These are phyloP conservation scores for Boletus vinaceobasis DNA, from an alignment of 768 basidiomycete genomes.

Conservation along the genomic window DNA sequence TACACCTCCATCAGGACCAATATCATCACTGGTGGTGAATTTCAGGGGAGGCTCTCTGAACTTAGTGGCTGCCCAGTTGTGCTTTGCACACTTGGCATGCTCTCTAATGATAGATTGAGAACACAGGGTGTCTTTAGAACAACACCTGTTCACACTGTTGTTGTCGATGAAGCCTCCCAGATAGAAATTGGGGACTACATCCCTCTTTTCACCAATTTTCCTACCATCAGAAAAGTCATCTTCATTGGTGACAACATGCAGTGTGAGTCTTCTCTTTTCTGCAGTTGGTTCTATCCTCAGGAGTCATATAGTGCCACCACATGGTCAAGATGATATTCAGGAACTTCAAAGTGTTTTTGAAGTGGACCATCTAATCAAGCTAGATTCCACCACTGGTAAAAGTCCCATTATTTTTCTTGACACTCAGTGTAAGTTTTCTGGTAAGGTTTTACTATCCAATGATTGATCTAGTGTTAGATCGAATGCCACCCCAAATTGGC, in stretches of 20 bases:
- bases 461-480: constrained; percentile 44
- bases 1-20: constrained; percentile 49
- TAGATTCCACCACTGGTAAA: constrained; percentile 18
- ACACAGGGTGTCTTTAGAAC: constrained; percentile 18
- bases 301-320: constrained; percentile 63
- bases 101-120: constrained; percentile 41
- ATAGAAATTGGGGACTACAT: constrained; percentile 57
- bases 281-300: constrained; percentile 26
- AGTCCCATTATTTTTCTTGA: constrained; percentile 53
- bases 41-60: constrained; percentile 30
- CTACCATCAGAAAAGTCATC: constrained; percentile 47
- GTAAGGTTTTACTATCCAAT: background rate
- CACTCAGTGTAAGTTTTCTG: constrained; percentile 61
- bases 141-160: constrained; percentile 44
- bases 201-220: constrained; percentile 34
- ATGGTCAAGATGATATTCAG: constrained; percentile 66
- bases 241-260: constrained; percentile 71
- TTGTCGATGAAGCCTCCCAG: constrained; percentile 68
- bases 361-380: constrained; percentile 49
- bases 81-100: constrained; percentile 76
- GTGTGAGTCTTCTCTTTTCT: constrained; percentile 40
- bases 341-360: constrained; percentile 78
- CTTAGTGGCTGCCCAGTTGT: constrained; percentile 51
- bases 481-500: constrained; percentile 83
- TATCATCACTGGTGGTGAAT: constrained; percentile 49